Base-by-base conservation (phyloP, 176 grass and related monocot species). In the Dendrocalamus sinicus region DNA sequence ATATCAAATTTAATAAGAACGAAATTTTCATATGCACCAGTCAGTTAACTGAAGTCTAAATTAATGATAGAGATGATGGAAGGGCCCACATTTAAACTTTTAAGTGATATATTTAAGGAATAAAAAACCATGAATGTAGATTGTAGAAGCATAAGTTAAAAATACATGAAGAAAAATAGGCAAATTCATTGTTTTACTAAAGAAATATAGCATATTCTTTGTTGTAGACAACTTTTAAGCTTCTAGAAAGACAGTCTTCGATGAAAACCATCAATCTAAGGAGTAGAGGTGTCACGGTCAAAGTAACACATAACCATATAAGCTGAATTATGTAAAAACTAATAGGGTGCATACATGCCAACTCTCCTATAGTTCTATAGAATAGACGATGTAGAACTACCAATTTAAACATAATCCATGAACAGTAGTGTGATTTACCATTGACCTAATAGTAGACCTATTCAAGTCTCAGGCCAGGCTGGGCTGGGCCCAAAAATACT, bases 41-140 rank as follows among this genome's bases (percentile, higher is more conserved):
- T 79, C 9, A 16, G 41, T 79, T 65, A 32, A 79, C 44, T 65
- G 47, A 79, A 65, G 40, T 65, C 59, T 65, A 79, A 26, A 79
- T 79, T 46, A 48, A 79, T 48, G 60, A 50, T 15, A 63, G 9
- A 13, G 9, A 13, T 72, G 69, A 72, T 24, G 22, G 59, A 62
- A 62, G 12, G 43, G 41, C 11, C 41, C 41, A 72, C 41, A 46
- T 24, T 44, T 47, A n/a, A 47, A 62, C 4, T 62, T 60, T 26
- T 11, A 62, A 62, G n/a, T 26, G 59, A 62, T 6, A 60, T 60
- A 23, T 24, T 24, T 24, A 62, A 62, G 23, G 59, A 62, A 62
- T 59, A 13, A 62, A 26, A 61, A 62, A 62, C 4, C n/a, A 26
- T 13, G 23, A 62, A 62, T 26, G 10, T 23, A 47, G 45, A 47